phyloP scores from a whole-genome alignment of 208 protist species.

The Crithidia fasciculata region DNA sequence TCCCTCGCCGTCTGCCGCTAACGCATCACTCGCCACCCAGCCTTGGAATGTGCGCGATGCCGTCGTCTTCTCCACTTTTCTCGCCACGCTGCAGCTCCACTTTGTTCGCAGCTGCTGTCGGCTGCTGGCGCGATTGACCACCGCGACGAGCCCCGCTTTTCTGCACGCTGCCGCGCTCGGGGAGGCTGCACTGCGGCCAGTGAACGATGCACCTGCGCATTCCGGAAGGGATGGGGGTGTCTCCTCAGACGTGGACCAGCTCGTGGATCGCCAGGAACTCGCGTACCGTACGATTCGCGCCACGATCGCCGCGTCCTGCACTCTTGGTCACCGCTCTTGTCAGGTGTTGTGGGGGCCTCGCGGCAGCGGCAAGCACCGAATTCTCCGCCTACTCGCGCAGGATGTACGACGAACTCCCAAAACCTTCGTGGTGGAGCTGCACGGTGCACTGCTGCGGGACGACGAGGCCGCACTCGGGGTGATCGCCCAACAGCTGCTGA shows the following conservation, averaged over 20 bases:
- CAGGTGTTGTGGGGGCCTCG: constrained; percentile 78
- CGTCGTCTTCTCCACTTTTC: constrained; percentile 27
- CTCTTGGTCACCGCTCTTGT: constrained; percentile 77
- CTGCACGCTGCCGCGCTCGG: constrained; percentile 28
- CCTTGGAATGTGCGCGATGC: constrained; percentile 19
- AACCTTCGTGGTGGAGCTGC: constrained; percentile 72
- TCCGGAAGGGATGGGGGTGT: not conserved
- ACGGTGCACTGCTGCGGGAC: constrained; percentile 66
- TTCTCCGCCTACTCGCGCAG: constrained; percentile 66
- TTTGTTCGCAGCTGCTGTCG: constrained; percentile 41
- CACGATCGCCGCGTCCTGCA: constrained; percentile 74
- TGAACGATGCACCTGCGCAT: too few relatives aligned
- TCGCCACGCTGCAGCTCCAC: constrained; percentile 40
- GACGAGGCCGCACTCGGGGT: constrained; percentile 66
- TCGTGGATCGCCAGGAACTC: constrained; percentile 45
- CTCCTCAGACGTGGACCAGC: not conserved
- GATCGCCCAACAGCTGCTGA: constrained; percentile 71
- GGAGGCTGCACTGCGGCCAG: constrained; percentile 15
- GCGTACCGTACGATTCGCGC: constrained; percentile 70
- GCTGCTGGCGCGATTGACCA: constrained; percentile 32
- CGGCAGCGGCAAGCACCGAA: constrained; percentile 73
- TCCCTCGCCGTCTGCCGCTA: not conserved
- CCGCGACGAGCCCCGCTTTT: constrained; percentile 23
- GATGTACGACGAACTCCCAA: constrained; percentile 51
- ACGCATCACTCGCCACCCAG: not conserved